phyloP scores from a whole-genome alignment of 352 stramenopile genomes.

The Phytophthora idaei region DNA sequence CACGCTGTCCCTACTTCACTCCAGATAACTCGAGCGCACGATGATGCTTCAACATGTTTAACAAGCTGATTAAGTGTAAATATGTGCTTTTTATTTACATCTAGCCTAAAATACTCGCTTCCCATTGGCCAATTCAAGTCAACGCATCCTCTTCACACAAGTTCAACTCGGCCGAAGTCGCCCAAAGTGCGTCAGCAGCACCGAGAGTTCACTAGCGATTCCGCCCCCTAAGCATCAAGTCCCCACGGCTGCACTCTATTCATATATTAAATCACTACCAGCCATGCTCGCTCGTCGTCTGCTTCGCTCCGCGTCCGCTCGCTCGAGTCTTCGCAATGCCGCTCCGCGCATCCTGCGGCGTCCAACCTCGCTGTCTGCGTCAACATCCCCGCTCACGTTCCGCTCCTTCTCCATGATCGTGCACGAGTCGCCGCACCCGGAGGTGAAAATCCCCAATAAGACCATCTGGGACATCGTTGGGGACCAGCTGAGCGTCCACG shows the following conservation, averaged over 20 bases:
- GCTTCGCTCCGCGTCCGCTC: slow-evolving; percentile 20
- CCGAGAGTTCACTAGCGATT: slow-evolving; percentile 16
- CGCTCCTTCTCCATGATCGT: slow-evolving; percentile 56
- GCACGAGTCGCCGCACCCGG: slow-evolving; percentile 56
- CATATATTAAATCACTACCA: background rate
- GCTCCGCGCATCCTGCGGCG: slow-evolving; percentile 7
- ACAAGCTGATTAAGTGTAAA: slow-evolving; percentile 5
- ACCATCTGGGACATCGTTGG: slow-evolving; percentile 58
- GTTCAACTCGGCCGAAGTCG: slow-evolving; percentile 19
- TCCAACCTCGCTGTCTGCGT: slow-evolving; percentile 3
- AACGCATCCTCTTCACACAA: slow-evolving; percentile 5
- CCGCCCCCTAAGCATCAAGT: slow-evolving; percentile 4
- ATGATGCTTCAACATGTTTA: slow-evolving; percentile 19
- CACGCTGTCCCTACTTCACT: no score
- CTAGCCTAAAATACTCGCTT: background rate
- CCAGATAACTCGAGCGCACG: background rate
- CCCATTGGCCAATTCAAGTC: slow-evolving; percentile 11
- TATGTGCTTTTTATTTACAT: slow-evolving; percentile 11
- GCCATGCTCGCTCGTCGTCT: slow-evolving; percentile 40
- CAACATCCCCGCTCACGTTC: slow-evolving; percentile 20
- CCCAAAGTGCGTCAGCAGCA: slow-evolving; percentile 22
- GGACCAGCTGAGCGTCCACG: slow-evolving; percentile 38
- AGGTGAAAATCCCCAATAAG: slow-evolving; percentile 54
- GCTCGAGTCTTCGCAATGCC: slow-evolving; percentile 5
- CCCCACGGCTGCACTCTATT: slow-evolving; percentile 2